Conservation (phyloP, 148 eudicot species). For the Cornus kousa region DNA sequence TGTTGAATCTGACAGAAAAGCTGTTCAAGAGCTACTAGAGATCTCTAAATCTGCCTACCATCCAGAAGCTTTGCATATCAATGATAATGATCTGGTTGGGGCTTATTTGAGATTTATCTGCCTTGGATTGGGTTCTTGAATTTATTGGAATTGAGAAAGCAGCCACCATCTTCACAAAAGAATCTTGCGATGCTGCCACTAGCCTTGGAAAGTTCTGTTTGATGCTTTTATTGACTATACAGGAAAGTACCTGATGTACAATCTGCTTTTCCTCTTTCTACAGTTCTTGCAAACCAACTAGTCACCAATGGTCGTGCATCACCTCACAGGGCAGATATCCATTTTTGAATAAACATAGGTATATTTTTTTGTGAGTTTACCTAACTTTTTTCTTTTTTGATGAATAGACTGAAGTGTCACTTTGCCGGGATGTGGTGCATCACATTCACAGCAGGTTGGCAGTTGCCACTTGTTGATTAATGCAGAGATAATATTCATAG, state of each 20-base stretch:
- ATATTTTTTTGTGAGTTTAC: background rate
- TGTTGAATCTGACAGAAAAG: slow-evolving; percentile 18
- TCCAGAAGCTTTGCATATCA: background rate
- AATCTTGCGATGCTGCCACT: background rate
- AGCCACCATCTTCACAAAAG: background rate
- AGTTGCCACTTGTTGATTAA: background rate
- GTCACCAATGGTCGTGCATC: background rate
- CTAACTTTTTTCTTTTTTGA: background rate
- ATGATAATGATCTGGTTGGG: slow-evolving; percentile 3
- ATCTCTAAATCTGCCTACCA: slow-evolving; percentile 19
- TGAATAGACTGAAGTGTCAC: background rate
- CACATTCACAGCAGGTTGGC: background rate
- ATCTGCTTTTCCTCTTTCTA: background rate
- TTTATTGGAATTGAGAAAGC: background rate
- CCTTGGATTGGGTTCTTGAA: background rate
- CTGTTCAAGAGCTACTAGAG: slow-evolving; percentile 16
- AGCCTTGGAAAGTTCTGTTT: background rate
- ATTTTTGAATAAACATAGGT: background rate
- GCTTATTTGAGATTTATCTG: background rate
- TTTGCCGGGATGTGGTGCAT: too few species aligned
- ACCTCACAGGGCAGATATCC: background rate
- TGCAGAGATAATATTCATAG: background rate
- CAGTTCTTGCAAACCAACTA: background rate
- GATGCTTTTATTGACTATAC: background rate
- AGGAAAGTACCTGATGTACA: background rate